A percentile compares a stretch with the other conserved stretches of the same genome.
Conservation (phyloP, 192 early-diverging fungal species). For the Borealophlyctis nickersoniae region DNA sequence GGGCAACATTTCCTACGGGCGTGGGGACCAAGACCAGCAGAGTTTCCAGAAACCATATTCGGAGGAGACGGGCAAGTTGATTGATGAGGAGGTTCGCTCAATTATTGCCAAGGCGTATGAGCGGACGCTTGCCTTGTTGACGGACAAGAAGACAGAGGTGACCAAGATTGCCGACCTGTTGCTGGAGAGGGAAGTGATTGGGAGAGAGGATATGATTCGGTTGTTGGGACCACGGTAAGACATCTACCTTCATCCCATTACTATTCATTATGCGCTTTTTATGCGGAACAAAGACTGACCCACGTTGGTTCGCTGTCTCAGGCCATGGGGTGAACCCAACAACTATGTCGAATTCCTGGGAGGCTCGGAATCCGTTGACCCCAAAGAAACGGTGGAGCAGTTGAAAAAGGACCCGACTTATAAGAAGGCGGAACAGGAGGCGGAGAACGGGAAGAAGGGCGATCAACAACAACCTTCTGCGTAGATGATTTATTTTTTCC, state of each 20-base stretch:
- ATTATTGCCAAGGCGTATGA: slow-evolving; percentile 80
- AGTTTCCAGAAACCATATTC: slow-evolving; percentile 95
- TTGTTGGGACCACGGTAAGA: slow-evolving; percentile 67
- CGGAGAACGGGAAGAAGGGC: slow-evolving; percentile 1
- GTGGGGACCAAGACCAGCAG: slow-evolving; percentile 62
- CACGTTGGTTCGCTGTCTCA: slow-evolving; percentile 8
- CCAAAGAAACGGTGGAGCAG: slow-evolving; percentile 18
- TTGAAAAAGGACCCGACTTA: slow-evolving; percentile 17
- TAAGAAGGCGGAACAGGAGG: neutral
- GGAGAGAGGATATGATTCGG: slow-evolving; percentile 91
- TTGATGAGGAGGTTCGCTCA: slow-evolving; percentile 90
- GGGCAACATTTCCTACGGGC: slow-evolving; percentile 82
- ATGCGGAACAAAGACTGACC: no score
- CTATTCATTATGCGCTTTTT: neutral
- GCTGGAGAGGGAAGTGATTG: slow-evolving; percentile 95
- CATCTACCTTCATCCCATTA: neutral
- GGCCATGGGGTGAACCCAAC: slow-evolving; percentile 37
- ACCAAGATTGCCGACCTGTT: slow-evolving; percentile 89
- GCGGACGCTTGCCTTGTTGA: slow-evolving; percentile 79
- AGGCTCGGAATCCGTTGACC: slow-evolving; percentile 8
- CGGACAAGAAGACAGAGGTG: slow-evolving; percentile 78
- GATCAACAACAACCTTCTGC: neutral
- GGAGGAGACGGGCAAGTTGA: slow-evolving; percentile 89
- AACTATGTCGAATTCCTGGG: slow-evolving; percentile 46
- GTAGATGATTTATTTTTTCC: no score